These are phyloP conservation scores for Marchantia paleacea DNA, from an alignment of 225 moss, liverwort and hornwort genomes.

Conservation along the genomic window DNA sequence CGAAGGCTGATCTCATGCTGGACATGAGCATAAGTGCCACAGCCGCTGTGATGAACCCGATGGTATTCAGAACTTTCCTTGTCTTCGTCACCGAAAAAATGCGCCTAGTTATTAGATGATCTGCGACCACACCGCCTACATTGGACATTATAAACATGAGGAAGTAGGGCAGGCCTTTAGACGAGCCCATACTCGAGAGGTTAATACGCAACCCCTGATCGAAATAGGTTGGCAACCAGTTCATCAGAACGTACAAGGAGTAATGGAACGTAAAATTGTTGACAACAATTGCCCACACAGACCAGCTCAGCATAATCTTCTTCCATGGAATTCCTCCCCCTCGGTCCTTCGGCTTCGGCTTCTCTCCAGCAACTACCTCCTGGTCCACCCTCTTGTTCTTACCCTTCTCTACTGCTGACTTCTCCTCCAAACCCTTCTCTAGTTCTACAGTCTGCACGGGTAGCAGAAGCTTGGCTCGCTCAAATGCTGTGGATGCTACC, in stretches of 20 bases:
- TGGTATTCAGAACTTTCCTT: slow-evolving; percentile 78
- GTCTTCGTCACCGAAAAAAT: slow-evolving; percentile 78
- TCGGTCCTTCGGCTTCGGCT: slow-evolving; percentile 10
- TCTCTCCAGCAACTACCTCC: slow-evolving; percentile 13
- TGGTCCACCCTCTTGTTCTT: slow-evolving; percentile 48
- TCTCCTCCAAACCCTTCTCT: slow-evolving; percentile 45
- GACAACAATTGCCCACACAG: slow-evolving; percentile 93
- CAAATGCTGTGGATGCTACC: slow-evolving; percentile 50
- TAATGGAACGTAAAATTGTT: slow-evolving; percentile 99
- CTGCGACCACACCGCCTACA: slow-evolving; percentile 86
- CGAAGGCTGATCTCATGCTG: slow-evolving; percentile 56
- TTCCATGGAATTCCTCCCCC: slow-evolving; percentile 72
- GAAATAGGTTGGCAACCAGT: slow-evolving; percentile 97
- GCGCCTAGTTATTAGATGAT: slow-evolving; percentile 67
- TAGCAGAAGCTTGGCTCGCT: slow-evolving; percentile 58
- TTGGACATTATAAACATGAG: slow-evolving; percentile 98
- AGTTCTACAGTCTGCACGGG: slow-evolving; percentile 49
- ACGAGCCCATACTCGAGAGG: slow-evolving; percentile 78
- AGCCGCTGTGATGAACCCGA: slow-evolving; percentile 77
- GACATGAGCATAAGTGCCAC: slow-evolving; percentile 83
- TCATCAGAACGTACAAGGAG: slow-evolving; percentile 92
- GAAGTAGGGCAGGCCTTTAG: slow-evolving; percentile 87
- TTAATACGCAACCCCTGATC: slow-evolving; percentile 76
- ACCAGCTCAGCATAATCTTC: slow-evolving; percentile 67
- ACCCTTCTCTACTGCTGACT: slow-evolving; percentile 38